These are phyloP conservation scores for Tylopilus cervinicoccineus DNA, from an alignment of 768 basidiomycete genomes.

Conservation along the genomic window DNA sequence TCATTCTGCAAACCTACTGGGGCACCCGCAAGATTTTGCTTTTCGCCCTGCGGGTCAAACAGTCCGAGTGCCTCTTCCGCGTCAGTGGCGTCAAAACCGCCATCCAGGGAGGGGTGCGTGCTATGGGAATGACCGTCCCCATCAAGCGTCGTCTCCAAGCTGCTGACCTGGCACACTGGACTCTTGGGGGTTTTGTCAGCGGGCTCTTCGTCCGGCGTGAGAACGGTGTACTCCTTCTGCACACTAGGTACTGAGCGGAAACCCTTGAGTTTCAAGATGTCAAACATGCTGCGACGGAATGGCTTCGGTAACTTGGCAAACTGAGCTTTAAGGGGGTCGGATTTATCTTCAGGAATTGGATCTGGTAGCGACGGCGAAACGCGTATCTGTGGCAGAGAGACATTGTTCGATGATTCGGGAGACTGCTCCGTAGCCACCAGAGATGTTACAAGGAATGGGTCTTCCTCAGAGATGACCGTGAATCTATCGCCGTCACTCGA, in stretches of 20 bases:
- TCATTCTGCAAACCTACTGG: neutral
- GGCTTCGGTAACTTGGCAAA: slow-evolving; percentile 9
- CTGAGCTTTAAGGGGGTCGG: neutral
- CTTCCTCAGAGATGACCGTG: slow-evolving; percentile 19
- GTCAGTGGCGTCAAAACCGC: neutral
- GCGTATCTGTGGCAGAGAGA: slow-evolving; percentile 3
- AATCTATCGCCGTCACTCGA: slow-evolving; percentile 22
- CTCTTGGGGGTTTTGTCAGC: neutral
- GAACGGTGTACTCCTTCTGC: neutral
- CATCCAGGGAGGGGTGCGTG: slow-evolving; percentile 1
- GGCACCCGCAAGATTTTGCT: neutral
- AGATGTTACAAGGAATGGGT: slow-evolving; percentile 20
- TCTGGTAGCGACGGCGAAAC: slow-evolving; percentile 1
- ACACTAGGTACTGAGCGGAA: neutral
- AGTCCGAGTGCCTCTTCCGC: neutral
- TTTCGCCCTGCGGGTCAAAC: neutral
- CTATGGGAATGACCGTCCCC: neutral
- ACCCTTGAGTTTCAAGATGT: slow-evolving; percentile 18
- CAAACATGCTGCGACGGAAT: slow-evolving; percentile 21
- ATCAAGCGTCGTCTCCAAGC: neutral
- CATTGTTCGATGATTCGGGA: neutral
- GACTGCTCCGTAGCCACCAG: neutral
- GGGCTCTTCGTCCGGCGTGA: neutral
- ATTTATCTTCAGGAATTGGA: neutral
- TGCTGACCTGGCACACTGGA: neutral